phyloP scores from a whole-genome alignment of 1,284 basidiomycete genomes.

The Phaffia rhodozyma region DNA sequence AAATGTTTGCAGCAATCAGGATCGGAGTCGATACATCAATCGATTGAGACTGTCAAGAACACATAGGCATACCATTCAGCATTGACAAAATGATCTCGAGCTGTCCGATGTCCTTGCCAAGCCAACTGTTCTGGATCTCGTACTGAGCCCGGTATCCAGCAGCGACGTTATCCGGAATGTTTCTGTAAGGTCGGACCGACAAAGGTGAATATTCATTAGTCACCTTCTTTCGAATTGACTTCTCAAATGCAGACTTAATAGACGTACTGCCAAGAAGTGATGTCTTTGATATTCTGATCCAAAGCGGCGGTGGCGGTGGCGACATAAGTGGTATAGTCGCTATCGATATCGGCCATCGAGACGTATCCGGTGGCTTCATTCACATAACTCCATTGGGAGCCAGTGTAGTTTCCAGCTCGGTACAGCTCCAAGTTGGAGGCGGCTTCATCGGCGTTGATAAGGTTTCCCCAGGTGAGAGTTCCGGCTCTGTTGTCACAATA shows the following conservation, averaged over 20 bases:
- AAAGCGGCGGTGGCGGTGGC: slow-evolving; percentile 49
- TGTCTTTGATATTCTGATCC: slow-evolving; percentile 58
- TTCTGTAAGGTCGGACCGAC: slow-evolving; percentile 9
- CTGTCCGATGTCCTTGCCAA: slow-evolving; percentile 30
- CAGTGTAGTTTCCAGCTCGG: slow-evolving; percentile 1
- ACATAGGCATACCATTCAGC: slow-evolving; percentile 26
- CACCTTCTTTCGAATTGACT: neutral
- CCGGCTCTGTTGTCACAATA: slow-evolving; percentile 13
- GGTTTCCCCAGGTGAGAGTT: slow-evolving; percentile 30
- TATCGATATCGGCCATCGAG: slow-evolving; percentile 19
- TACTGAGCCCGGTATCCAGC: slow-evolving; percentile 30
- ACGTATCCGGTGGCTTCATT: slow-evolving; percentile 34
- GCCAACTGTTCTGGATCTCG: slow-evolving; percentile 21
- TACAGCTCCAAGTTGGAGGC: slow-evolving; percentile 21
- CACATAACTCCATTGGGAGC: slow-evolving; percentile 27
- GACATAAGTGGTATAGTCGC: slow-evolving; percentile 43
- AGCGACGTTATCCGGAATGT: slow-evolving; percentile 27
- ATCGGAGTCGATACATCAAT: slow-evolving; percentile 26
- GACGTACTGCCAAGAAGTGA: slow-evolving; percentile 28
- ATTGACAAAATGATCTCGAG: slow-evolving; percentile 33
- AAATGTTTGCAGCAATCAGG: too few relatives aligned
- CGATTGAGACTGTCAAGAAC: slow-evolving; percentile 33
- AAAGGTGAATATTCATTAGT: slow-evolving; percentile 25
- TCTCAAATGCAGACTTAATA: too few relatives aligned
- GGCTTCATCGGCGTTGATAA: slow-evolving; percentile 21